These are phyloP conservation scores for Tagetes erecta DNA, from an alignment of 129 eudicot species.

Conservation along the genomic window DNA sequence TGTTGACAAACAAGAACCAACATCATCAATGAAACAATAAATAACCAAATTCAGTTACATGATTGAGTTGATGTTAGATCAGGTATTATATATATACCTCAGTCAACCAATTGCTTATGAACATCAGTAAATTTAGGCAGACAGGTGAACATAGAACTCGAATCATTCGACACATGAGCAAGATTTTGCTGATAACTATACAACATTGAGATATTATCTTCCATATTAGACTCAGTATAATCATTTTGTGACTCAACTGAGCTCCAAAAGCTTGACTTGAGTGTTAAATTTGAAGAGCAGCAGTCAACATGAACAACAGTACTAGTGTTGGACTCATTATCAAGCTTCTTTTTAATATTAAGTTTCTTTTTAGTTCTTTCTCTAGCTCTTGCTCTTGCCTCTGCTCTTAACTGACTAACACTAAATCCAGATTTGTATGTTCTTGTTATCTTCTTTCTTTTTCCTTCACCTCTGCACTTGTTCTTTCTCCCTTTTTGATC, in stretches of 20 bases:
- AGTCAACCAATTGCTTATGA: constrained; percentile 21
- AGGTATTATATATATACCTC: constrained; percentile 15
- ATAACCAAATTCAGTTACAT: neutral
- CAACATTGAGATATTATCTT: constrained; percentile 16
- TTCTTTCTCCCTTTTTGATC: constrained; percentile 17
- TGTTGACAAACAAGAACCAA: neutral
- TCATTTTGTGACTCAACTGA: constrained; percentile 18
- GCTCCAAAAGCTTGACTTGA: constrained; percentile 21
- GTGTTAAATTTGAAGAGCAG: constrained; percentile 6
- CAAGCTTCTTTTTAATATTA: constrained; percentile 30
- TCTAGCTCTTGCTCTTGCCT: constrained; percentile 67
- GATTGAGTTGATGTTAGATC: neutral
- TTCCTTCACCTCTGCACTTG: constrained; percentile 16
- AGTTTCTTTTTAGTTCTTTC: constrained; percentile 66
- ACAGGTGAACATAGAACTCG: constrained; percentile 13
- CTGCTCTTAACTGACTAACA: constrained; percentile 55
- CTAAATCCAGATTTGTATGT: constrained; percentile 21
- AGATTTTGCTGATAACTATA: constrained; percentile 21
- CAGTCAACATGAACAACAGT: constrained; percentile 3
- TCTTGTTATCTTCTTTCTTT: constrained; percentile 21
- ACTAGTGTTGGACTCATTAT: constrained; percentile 6
- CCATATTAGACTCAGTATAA: constrained; percentile 13
- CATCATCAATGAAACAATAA: constrained; percentile 7
- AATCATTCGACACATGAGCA: constrained; percentile 3
- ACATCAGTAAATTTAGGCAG: constrained; percentile 11